Conservation (phyloP, 75 land plant species). For the Cupressus sempervirens region DNA sequence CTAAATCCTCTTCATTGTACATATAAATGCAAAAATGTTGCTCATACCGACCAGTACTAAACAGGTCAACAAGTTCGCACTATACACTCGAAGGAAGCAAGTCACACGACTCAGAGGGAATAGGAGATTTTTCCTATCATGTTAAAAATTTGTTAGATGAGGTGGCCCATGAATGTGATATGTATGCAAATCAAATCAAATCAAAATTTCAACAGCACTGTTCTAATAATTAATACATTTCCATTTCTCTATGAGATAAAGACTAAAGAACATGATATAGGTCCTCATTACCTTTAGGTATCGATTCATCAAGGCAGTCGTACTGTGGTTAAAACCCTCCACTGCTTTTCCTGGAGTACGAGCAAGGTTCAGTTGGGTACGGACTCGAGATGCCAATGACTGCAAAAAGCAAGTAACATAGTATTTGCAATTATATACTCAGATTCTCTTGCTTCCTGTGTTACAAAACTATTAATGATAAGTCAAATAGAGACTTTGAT, state of each 20-base stretch:
- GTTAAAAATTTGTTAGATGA: not conserved
- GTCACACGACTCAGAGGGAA: not conserved
- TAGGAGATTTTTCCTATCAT: slow-evolving; percentile 5
- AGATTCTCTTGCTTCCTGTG: not conserved
- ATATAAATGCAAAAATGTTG: not conserved
- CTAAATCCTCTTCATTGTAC: not conserved
- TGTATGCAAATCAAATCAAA: not conserved
- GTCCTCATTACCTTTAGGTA: slow-evolving; percentile 69
- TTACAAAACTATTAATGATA: not conserved
- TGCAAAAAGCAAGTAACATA: slow-evolving; percentile 22
- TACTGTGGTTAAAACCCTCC: slow-evolving; percentile 85
- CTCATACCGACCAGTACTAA: not conserved
- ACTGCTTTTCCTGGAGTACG: slow-evolving; percentile 61
- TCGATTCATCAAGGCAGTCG: slow-evolving; percentile 60
- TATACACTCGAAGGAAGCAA: slow-evolving; percentile 6
- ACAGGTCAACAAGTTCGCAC: not conserved
- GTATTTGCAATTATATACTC: not conserved
- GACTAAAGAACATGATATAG: not conserved
- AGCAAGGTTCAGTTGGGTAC: slow-evolving; percentile 67
- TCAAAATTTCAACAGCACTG: not conserved
- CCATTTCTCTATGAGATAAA: not conserved
- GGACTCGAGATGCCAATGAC: slow-evolving; percentile 80
- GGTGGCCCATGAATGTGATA: not conserved
- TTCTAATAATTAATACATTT: not conserved
- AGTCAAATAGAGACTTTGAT: not conserved